phyloP scores from a whole-genome alignment of 2,329 filamentous ascomycete genomes.

The Sarocladium strictum region DNA sequence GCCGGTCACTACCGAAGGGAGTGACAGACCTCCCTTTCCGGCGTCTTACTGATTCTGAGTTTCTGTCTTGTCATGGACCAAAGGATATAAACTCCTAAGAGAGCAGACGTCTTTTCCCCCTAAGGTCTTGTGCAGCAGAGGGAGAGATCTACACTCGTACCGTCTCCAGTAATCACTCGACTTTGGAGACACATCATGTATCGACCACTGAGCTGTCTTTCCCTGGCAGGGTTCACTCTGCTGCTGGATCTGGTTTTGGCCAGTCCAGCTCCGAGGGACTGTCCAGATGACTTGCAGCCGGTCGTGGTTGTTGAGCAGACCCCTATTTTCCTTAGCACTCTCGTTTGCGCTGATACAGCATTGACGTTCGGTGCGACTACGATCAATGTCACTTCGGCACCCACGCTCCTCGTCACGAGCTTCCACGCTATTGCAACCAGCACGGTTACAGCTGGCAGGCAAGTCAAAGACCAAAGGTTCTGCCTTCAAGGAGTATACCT shows the following conservation, averaged over 20 bases:
- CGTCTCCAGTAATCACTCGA: background rate
- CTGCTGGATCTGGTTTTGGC: background rate
- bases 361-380: background rate
- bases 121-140: no score
- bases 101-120: no score
- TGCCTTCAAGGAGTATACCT: background rate
- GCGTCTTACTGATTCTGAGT: no score
- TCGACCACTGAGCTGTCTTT: background rate
- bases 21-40: no score
- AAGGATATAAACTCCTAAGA: no score
- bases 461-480: background rate
- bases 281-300: background rate
- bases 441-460: background rate
- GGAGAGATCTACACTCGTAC: no score
- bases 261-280: background rate
- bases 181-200: background rate
- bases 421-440: background rate
- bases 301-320: background rate
- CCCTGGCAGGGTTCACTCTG: background rate
- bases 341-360: constrained; percentile 2
- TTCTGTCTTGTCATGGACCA: no score
- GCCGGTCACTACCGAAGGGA: no score
- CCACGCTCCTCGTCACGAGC: constrained; percentile 1
- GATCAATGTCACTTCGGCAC: constrained; percentile 2
- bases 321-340: background rate